Conservation (phyloP, 352 stramenopile species). For the Ophiocytium majus region DNA sequence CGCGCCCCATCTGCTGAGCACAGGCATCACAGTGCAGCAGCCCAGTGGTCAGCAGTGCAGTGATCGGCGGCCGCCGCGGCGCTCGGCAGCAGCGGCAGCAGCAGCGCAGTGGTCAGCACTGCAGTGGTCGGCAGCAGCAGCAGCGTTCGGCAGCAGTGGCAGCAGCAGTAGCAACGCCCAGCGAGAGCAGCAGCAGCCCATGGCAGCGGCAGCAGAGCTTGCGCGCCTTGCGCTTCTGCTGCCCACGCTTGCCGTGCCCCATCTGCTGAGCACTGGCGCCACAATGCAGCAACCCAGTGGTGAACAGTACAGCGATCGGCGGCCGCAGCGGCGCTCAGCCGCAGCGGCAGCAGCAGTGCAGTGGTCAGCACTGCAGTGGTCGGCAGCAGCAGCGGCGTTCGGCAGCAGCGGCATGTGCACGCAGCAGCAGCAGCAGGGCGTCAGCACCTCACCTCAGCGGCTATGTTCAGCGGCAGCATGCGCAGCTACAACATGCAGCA, state of each 20-base stretch:
- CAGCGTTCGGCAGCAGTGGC: neutral
- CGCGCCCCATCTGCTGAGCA: conserved; percentile 56
- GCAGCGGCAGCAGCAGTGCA: no score
- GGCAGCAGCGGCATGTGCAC: neutral
- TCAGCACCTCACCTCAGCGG: no score
- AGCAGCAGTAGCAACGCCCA: neutral
- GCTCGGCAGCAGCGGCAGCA: neutral
- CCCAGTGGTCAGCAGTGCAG: neutral
- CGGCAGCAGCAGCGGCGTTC: neutral
- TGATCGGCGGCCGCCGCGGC: neutral
- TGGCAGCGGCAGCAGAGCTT: no score
- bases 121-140: no score
- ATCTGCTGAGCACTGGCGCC: neutral
- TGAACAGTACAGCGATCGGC: no score
- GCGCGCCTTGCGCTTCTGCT: conserved; percentile 87
- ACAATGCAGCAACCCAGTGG: neutral
- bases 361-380: no score
- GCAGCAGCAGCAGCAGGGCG: neutral
- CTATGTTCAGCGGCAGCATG: no score
- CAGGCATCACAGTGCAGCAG: neutral
- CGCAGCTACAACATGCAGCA: no score
- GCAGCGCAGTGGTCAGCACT: no score
- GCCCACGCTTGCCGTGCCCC: conserved; percentile 77
- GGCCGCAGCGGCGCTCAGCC: no score
- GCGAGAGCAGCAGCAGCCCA: neutral